Evolutionary conservation across 768 basidiomycete species (phyloP).

Genomic region (Suillus plorans): DNA sequence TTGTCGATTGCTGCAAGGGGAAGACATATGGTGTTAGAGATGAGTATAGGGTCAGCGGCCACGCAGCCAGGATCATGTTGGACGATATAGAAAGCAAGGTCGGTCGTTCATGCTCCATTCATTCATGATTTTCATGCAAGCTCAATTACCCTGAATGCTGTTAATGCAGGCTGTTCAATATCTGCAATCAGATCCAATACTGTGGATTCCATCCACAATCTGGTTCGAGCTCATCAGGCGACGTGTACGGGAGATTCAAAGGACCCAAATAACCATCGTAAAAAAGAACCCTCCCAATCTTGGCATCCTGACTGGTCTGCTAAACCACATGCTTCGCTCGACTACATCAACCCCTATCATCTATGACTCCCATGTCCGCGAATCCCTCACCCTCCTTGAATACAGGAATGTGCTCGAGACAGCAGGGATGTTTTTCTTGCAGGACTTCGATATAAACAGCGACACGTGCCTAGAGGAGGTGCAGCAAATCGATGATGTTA

Average conservation of each 20-base stretch:
- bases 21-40: no score
- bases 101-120: no score
- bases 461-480: neutral
- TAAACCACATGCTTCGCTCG: slow-evolving; percentile 8
- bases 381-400: slow-evolving; percentile 13
- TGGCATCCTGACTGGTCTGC: slow-evolving; percentile 10
- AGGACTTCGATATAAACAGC: neutral
- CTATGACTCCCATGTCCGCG: slow-evolving; percentile 9
- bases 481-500: slow-evolving; percentile 4
- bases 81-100: no score
- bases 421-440: slow-evolving; percentile 12
- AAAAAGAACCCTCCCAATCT: slow-evolving; percentile 6
- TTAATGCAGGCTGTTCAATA: neutral
- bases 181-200: slow-evolving; percentile 6
- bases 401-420: neutral
- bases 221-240: slow-evolving; percentile 11
- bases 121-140: neutral
- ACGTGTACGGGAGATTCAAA: neutral
- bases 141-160: neutral
- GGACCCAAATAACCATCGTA: neutral
- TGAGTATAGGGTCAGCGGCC: no score
- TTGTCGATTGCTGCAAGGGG: no score
- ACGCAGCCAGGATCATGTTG: no score
- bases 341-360: slow-evolving; percentile 11
- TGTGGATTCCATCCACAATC: slow-evolving; percentile 8